These are phyloP conservation scores for Diversispora epigaea DNA, from an alignment of 192 early-diverging fungal genomes.

Conservation along the genomic window DNA sequence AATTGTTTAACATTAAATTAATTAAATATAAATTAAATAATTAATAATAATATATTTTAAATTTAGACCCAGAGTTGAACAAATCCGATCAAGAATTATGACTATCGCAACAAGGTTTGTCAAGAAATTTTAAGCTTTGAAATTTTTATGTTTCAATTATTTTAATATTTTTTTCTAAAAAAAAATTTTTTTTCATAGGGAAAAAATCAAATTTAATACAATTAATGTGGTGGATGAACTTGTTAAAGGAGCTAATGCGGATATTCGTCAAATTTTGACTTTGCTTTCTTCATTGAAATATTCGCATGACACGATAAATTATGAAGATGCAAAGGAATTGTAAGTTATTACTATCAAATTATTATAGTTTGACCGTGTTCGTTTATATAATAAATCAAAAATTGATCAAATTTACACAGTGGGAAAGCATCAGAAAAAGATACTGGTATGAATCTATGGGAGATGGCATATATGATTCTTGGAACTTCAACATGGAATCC, in stretches of 20 bases:
- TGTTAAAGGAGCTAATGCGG: conserved; percentile 74
- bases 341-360: too few relatives aligned
- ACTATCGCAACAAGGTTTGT: conserved; percentile 69
- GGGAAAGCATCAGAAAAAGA: conserved; percentile 45
- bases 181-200: conserved; percentile 43
- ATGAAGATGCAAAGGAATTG: conserved; percentile 76
- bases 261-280: conserved; percentile 97
- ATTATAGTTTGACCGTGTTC: background rate
- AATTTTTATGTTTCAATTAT: background rate
- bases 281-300: conserved; percentile 90
- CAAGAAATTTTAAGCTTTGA: too few relatives aligned
- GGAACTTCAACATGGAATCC: conserved; percentile 42
- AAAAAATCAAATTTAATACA: conserved; percentile 66
- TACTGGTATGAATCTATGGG: conserved; percentile 62
- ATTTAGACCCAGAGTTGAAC: conserved; percentile 66
- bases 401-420: background rate
- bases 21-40: conserved; percentile 18
- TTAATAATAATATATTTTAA: too few relatives aligned
- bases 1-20: too few relatives aligned
- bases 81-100: conserved; percentile 73
- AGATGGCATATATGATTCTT: conserved; percentile 69
- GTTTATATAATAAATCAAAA: background rate
- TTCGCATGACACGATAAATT: conserved; percentile 63
- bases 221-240: conserved; percentile 81
- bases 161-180: background rate